These are phyloP conservation scores for Tremella fuciformis DNA, from an alignment of 768 basidiomycete genomes.

Conservation along the genomic window DNA sequence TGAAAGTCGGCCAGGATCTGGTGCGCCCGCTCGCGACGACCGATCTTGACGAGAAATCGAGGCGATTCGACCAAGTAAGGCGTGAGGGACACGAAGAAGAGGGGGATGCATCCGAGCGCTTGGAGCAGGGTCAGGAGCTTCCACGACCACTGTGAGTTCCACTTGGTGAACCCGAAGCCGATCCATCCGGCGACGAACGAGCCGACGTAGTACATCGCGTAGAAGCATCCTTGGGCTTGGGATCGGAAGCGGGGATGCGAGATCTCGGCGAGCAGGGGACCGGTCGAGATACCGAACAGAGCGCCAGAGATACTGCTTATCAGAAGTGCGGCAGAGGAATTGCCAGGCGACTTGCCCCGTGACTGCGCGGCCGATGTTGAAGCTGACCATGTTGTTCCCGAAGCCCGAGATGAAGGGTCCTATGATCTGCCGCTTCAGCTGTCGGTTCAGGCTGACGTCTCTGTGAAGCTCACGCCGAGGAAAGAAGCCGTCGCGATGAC, in stretches of 20 bases:
- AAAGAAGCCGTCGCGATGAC: constrained; percentile 2
- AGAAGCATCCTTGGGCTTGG: background rate
- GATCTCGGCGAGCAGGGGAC: background rate
- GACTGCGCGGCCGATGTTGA: constrained; percentile 31
- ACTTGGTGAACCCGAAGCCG: constrained; percentile 16
- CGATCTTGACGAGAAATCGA: constrained; percentile 14
- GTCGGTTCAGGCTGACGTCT: background rate
- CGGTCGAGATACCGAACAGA: background rate
- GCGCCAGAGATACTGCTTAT: background rate
- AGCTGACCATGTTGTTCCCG: constrained; percentile 23
- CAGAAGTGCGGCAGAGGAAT: background rate
- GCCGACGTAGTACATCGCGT: constrained; percentile 18
- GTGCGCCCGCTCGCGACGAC: constrained; percentile 7
- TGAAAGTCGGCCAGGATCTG: constrained; percentile 9
- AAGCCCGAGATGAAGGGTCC: constrained; percentile 23
- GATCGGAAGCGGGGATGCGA: constrained; percentile 12
- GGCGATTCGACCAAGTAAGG: constrained; percentile 55
- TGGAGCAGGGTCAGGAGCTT: constrained; percentile 53
- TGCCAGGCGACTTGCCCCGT: constrained; percentile 55
- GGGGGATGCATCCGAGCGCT: constrained; percentile 50
- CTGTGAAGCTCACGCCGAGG: background rate
- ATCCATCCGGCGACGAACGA: constrained; percentile 16
- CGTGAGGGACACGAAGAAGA: constrained; percentile 54
- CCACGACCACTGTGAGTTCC: constrained; percentile 58
- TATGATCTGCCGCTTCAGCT: constrained; percentile 5